Percentiles rank a stretch among this genome's conserved stretches.
Conservation (phyloP, 2,329 filamentous ascomycete species). For the Seiridium cupressi region DNA sequence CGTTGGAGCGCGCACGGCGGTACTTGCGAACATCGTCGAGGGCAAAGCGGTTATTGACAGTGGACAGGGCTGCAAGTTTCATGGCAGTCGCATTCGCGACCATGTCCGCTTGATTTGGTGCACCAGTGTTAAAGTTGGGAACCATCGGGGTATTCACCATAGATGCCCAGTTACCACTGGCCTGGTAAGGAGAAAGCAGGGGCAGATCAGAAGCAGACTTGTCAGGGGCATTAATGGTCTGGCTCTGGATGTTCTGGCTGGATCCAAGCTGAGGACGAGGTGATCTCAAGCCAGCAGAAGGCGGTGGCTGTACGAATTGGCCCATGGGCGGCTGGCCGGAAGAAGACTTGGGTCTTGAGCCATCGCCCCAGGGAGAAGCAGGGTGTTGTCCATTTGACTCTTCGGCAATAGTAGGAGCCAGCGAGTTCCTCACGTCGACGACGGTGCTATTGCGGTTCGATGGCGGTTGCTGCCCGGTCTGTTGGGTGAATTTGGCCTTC, state of each 20-base stretch:
- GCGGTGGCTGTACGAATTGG: constrained; percentile 84
- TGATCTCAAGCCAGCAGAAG: constrained; percentile 75
- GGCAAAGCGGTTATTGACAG: constrained; percentile 96
- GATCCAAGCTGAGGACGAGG: constrained; percentile 68
- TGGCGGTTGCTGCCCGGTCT: constrained; percentile 83
- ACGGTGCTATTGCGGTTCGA: constrained; percentile 91
- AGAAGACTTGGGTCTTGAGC: constrained; percentile 72
- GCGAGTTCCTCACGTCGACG: constrained; percentile 72
- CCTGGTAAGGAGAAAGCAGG: constrained; percentile 78
- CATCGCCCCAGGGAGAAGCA: constrained; percentile 76
- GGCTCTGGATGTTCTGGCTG: constrained; percentile 75
- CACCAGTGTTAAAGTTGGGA: constrained; percentile 71
- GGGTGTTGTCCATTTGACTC: constrained; percentile 64
- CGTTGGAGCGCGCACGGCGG: constrained; percentile 85
- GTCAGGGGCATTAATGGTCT: constrained; percentile 73
- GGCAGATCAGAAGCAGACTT: constrained; percentile 70
- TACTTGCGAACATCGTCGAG: constrained; percentile 97
- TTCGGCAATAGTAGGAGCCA: constrained; percentile 72
- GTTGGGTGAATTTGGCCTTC: constrained; percentile 95
- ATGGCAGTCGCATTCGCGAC: constrained; percentile 97
- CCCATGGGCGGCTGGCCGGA: constrained; percentile 85
- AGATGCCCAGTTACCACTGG: constrained; percentile 94
- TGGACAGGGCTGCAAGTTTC: constrained; percentile 95
- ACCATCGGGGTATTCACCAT: constrained; percentile 99
- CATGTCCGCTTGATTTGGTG: constrained; percentile 84